These are phyloP conservation scores for Aphanomyces stellatus DNA, from an alignment of 352 stramenopile genomes.

Conservation along the genomic window DNA sequence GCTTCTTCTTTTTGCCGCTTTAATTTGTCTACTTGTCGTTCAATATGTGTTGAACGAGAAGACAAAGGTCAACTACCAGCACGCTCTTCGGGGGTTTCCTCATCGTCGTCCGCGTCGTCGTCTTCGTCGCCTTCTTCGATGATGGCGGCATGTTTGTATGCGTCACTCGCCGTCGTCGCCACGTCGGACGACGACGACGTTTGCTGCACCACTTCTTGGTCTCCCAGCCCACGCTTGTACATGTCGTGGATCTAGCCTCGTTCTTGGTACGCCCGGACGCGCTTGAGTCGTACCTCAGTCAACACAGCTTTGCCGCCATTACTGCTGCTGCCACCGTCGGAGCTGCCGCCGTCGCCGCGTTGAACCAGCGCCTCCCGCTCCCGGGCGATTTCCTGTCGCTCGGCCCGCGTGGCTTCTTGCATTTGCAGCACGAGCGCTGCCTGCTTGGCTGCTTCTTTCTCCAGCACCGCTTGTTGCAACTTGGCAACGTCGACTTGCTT, in stretches of 20 bases:
- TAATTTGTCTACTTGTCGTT: neutral
- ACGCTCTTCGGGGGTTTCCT: constrained; percentile 16
- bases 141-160: constrained; percentile 21
- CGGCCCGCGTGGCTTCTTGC: neutral
- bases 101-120: constrained; percentile 22
- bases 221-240: constrained; percentile 69
- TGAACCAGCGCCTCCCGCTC: neutral
- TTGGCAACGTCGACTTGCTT: neutral
- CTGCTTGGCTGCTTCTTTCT: neutral
- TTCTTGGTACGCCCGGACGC: neutral
- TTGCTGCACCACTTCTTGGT: constrained; percentile 32
- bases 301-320: neutral
- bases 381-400: neutral
- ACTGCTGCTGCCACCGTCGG: neutral
- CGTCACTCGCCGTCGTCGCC: neutral
- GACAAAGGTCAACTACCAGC: too few species aligned
- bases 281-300: constrained; percentile 2
- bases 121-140: constrained; percentile 25
- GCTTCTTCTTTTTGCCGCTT: too few species aligned
- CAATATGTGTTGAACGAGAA: neutral
- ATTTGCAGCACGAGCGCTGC: neutral
- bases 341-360: neutral
- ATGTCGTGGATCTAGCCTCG: constrained; percentile 50
- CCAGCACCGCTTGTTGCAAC: neutral
- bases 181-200: neutral